Conservation (phyloP, 768 basidiomycete species). For the Pleurotus citrinopileatus region DNA sequence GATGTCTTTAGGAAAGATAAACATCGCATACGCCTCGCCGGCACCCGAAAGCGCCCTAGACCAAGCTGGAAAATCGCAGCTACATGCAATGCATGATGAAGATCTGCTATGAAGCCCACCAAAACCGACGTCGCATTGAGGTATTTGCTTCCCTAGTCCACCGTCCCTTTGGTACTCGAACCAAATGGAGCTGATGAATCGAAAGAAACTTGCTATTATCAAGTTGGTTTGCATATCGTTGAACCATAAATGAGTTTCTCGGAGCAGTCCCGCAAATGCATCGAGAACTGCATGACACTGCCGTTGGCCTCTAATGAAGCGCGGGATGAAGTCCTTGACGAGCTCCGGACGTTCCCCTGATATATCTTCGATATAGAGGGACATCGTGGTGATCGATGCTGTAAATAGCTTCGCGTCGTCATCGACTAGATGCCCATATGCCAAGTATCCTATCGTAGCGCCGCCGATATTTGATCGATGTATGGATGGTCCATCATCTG, state of each 20-base stretch:
- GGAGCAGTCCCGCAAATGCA: too few species aligned
- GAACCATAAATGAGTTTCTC: too few species aligned
- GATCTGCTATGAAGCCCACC: too few species aligned
- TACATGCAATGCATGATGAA: too few species aligned
- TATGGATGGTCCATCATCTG: neutral
- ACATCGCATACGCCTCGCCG: neutral
- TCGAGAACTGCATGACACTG: neutral
- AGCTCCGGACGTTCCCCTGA: neutral
- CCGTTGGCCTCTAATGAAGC: neutral
- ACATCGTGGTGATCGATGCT: neutral
- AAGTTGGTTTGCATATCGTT: too few species aligned
- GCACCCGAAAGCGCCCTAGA: slow-evolving; percentile 4
- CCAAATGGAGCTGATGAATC: too few species aligned
- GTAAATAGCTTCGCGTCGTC: neutral
- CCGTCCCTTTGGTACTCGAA: too few species aligned
- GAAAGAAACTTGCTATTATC: too few species aligned
- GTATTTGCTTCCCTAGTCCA: too few species aligned
- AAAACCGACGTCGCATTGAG: too few species aligned
- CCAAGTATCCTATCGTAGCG: neutral
- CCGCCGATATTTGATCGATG: neutral
- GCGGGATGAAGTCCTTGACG: neutral
- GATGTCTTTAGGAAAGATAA: neutral
- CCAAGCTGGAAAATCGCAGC: too few species aligned
- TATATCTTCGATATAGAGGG: neutral
- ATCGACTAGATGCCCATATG: neutral